phyloP scores from a whole-genome alignment of 345 rosid species.

The Arabidopsis thaliana region DNA sequence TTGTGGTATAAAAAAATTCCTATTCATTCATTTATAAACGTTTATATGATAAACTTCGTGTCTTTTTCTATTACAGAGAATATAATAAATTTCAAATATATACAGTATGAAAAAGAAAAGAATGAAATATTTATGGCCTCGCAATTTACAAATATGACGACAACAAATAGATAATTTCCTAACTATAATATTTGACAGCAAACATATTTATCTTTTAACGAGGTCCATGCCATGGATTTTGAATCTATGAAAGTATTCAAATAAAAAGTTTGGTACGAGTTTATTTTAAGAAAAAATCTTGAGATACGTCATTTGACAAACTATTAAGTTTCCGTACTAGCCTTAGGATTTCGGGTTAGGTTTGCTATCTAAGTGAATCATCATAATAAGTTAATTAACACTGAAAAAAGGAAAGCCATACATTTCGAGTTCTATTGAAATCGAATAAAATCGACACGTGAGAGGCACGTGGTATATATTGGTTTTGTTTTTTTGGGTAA shows the following conservation, averaged over 20 bases:
- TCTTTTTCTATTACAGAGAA: no score
- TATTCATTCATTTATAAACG: neutral
- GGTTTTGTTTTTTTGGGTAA: neutral
- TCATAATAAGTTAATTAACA: neutral
- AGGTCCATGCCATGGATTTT: neutral
- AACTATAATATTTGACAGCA: neutral
- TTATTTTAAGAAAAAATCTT: neutral
- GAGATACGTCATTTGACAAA: neutral
- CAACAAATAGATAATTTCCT: neutral
- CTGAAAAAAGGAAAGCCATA: neutral
- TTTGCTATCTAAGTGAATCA: neutral
- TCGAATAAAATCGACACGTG: conserved; percentile 13
- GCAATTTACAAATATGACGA: neutral
- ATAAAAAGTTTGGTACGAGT: neutral
- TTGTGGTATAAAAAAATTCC: neutral
- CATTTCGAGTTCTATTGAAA: conserved; percentile 1
- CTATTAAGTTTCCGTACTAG: neutral
- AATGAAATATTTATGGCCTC: no score
- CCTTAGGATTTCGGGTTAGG: neutral
- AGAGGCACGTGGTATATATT: conserved; percentile 4
- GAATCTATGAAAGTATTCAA: no score
- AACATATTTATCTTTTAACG: neutral
- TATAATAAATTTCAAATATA: no score
- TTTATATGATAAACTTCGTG: neutral
- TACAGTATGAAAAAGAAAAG: no score